Evolutionary conservation across 306 rosid genomes (phyloP).

Genomic region (Prunus mume): DNA sequence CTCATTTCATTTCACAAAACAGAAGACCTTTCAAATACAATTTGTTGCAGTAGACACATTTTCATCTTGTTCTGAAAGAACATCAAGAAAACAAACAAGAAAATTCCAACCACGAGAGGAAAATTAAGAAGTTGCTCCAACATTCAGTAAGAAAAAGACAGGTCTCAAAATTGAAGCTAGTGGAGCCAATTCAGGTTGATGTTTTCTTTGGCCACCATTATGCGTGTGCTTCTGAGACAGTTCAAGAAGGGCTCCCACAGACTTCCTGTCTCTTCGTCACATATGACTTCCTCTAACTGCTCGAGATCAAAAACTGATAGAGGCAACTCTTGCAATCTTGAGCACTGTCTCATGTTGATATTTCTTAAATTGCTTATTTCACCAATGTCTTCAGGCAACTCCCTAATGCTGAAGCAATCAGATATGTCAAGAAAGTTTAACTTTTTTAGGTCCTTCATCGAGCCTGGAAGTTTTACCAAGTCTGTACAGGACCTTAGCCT

Average conservation of each 20-base stretch:
- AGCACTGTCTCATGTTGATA: conserved; percentile 39
- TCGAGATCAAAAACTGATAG: conserved; percentile 34
- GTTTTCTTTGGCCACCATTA: not conserved
- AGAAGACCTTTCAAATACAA: too few relatives aligned
- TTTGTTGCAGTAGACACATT: too few relatives aligned
- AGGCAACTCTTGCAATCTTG: conserved; percentile 37
- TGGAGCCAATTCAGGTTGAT: conserved; percentile 12
- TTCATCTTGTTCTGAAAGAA: not conserved
- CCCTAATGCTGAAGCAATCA: conserved; percentile 37
- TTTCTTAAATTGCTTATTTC: conserved; percentile 28
- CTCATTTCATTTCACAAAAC: too few relatives aligned
- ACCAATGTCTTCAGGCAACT: conserved; percentile 47
- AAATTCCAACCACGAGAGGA: not conserved
- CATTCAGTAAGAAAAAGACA: not conserved
- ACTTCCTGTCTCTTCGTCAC: conserved; percentile 38
- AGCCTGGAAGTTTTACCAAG: conserved; percentile 40
- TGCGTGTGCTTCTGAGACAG: not conserved
- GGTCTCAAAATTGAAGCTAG: not conserved
- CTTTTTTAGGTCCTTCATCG: conserved; percentile 19
- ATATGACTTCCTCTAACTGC: conserved; percentile 30
- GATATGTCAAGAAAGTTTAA: conserved; percentile 48
- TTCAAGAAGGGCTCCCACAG: not conserved
- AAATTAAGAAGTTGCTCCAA: not conserved
- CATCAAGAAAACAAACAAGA: not conserved
- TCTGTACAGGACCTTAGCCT: conserved; percentile 50